Conservation (phyloP, 768 basidiomycete species). For the Tylopilus rubrobrunneus region DNA sequence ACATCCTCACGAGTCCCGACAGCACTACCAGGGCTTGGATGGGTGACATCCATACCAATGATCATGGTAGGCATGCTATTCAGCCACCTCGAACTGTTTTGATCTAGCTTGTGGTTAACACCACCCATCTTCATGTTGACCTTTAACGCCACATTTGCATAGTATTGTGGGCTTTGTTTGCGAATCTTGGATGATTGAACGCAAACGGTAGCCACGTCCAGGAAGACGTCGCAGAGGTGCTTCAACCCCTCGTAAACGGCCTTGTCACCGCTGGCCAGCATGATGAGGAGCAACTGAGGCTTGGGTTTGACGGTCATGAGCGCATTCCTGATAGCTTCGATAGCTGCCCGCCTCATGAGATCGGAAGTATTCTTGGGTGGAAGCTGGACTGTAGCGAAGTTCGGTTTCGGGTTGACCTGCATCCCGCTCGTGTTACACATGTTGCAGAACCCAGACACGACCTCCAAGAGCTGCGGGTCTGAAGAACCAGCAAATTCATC, state of each 20-base stretch:
- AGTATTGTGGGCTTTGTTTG: conserved; percentile 55
- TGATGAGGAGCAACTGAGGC: conserved; percentile 43
- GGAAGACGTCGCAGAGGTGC: conserved; percentile 46
- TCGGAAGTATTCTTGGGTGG: conserved; percentile 52
- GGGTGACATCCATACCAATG: conserved; percentile 66
- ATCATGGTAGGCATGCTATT: conserved; percentile 44
- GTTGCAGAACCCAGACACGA: conserved; percentile 49
- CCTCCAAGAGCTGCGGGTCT: conserved; percentile 50
- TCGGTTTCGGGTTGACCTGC: conserved; percentile 34
- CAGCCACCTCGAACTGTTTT: conserved; percentile 37
- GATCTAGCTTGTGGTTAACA: conserved; percentile 46
- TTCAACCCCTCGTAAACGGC: conserved; percentile 50
- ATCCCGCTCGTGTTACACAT: conserved; percentile 71
- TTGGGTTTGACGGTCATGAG: conserved; percentile 39
- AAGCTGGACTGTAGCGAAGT: conserved; percentile 39
- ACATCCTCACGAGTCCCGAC: conserved; percentile 38
- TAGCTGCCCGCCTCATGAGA: conserved; percentile 49
- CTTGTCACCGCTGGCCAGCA: conserved; percentile 45
- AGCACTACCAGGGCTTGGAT: conserved; percentile 72
- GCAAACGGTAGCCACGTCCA: conserved; percentile 62
- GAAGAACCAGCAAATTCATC: conserved; percentile 54
- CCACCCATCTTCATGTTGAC: conserved; percentile 56
- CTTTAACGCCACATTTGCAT: conserved; percentile 53
- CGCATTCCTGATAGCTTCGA: conserved; percentile 39
- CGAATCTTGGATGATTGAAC: conserved; percentile 70